Evolutionary conservation across 306 rosid genomes (phyloP), one percentile per base, ranked within the genome.

Genomic region (Cicer pinnatifidum): DNA sequence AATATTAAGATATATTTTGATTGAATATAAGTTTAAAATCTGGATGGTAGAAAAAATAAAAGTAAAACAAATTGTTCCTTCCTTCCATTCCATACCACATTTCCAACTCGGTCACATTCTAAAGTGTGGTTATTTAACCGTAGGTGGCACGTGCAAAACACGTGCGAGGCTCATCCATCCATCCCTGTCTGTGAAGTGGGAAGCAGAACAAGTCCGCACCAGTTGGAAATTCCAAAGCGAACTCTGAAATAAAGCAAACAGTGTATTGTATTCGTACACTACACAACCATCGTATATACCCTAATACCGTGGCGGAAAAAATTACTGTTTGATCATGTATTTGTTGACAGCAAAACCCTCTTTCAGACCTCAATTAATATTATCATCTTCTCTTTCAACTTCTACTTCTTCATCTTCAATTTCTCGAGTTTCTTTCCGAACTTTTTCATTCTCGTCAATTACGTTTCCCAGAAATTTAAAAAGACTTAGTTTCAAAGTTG

Each of bases 341-440:
- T 78, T 67, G 1, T 66, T 81, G 40, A 78, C 85, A 8, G 53
- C 1, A 11, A 81, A 78, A 64, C 85, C 88, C 81, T 76, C 53
- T 6, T 74, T 78, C 61, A 28, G 33, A 44, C 85, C 83, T 13
- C 76, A 81, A 38, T 71, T 78, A 8, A 3, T 60, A 33, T 3
- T 48, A 33, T 58, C 9, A 1, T 59, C 65, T 41, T 9, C 81
- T 46, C 51, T 68, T 61, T 37, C 46, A 3, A 20, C 79, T 45
- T 68, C 80, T 46, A 7, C 71, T 68, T 77, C 81, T 2, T 73
- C 67, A 5, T 11, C 61, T 60, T 81, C 85, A 13, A 48, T 71
- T 45, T 50, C 67, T 54, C 72, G 47, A 10, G 44, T 44, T 0
- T 69, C 78, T 10, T 63, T 69, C 44, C 68, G 41, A 64, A 64